A percentile compares a stretch with the other conserved stretches of the same genome.
phyloP scores from a whole-genome alignment of 2,329 filamentous ascomycete species.

The Hymenotorrendiella dingleyae region DNA sequence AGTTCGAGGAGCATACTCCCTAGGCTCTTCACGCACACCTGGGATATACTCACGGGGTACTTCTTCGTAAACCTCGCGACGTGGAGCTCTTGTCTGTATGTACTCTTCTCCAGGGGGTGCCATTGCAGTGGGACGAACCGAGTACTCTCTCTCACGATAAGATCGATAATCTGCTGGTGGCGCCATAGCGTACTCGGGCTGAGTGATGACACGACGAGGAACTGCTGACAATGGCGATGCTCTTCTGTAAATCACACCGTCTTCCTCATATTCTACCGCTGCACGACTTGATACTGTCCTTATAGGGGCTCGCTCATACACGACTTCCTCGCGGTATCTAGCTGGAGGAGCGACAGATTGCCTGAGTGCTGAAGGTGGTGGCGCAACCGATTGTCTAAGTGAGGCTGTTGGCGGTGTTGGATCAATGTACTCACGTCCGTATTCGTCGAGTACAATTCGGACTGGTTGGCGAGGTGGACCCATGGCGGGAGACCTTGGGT shows the following conservation, averaged over 20 bases:
- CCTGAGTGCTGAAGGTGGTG: slow-evolving; percentile 38
- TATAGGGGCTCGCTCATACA: slow-evolving; percentile 55
- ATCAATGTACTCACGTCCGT: slow-evolving; percentile 73
- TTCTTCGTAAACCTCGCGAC: slow-evolving; percentile 34
- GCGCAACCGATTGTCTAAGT: no score
- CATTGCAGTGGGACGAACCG: slow-evolving; percentile 38
- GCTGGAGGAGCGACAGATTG: slow-evolving; percentile 49
- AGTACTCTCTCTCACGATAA: slow-evolving; percentile 54
- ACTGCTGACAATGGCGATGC: slow-evolving; percentile 42
- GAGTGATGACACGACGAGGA: slow-evolving; percentile 54
- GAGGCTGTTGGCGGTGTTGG: slow-evolving; percentile 37
- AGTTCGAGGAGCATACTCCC: slow-evolving; percentile 38
- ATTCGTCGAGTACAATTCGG: slow-evolving; percentile 74
- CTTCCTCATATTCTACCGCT: slow-evolving; percentile 27
- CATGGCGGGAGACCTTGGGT: slow-evolving; percentile 43
- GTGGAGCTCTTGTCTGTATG: slow-evolving; percentile 37
- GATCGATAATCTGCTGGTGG: slow-evolving; percentile 41
- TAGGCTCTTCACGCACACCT: slow-evolving; percentile 24
- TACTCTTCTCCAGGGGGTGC: slow-evolving; percentile 32
- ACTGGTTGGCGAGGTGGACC: slow-evolving; percentile 44
- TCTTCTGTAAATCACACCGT: slow-evolving; percentile 38
- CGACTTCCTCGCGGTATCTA: slow-evolving; percentile 45
- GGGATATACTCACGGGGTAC: slow-evolving; percentile 44
- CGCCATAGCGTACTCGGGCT: slow-evolving; percentile 50
- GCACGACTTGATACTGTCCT: slow-evolving; percentile 24